Conservation (phyloP, 108 stramenopile genomes). For the Skeletonema tropicum region DNA sequence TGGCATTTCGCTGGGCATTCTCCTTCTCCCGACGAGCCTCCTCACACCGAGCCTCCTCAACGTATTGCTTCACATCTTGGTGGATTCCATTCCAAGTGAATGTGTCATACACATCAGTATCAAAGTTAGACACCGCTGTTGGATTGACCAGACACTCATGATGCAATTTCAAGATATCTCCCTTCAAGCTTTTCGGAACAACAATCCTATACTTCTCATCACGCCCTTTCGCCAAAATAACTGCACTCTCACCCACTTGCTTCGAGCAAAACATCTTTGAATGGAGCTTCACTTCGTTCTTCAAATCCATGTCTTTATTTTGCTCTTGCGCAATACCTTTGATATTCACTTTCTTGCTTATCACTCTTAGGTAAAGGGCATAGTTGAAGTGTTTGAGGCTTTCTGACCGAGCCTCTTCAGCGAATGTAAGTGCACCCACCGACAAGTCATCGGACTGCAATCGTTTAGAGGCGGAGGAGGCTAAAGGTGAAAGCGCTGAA, state of each 20-base stretch:
- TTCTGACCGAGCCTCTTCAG: background rate
- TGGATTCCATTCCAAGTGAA: background rate
- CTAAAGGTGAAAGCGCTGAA: background rate
- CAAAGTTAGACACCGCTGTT: background rate
- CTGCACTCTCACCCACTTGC: background rate
- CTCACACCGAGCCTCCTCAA: background rate
- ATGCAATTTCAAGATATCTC: background rate
- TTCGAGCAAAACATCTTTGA: background rate
- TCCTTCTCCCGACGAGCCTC: background rate
- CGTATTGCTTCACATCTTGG: background rate
- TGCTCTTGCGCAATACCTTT: background rate
- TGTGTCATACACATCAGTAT: background rate
- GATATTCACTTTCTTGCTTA: background rate
- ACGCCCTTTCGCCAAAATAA: background rate
- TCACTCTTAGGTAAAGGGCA: background rate
- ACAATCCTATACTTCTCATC: constrained; percentile 1
- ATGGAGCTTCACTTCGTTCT: background rate
- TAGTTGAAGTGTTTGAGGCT: background rate
- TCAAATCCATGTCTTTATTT: background rate
- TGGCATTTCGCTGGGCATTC: background rate
- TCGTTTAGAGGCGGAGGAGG: background rate
- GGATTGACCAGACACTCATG: background rate
- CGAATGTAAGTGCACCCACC: background rate
- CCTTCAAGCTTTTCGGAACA: background rate
- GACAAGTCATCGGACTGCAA: background rate